phyloP scores from a whole-genome alignment of 306 rosid species.

The Vigna hirtella region DNA sequence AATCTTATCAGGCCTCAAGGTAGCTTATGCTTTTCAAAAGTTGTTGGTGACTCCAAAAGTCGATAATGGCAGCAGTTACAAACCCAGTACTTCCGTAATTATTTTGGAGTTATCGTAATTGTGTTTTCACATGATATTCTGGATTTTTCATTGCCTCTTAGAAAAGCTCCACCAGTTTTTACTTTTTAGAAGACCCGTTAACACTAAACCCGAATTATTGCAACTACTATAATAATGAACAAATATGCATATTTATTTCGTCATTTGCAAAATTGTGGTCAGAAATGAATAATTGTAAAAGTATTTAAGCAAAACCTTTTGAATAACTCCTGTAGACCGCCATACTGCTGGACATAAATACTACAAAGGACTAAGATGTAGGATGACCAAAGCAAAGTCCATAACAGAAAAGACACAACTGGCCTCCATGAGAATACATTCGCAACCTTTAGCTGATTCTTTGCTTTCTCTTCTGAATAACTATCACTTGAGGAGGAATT shows the following conservation, averaged over 20 bases:
- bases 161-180: background rate
- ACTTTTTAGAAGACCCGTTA: background rate
- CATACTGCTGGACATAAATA: slow-evolving; percentile 67
- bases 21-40: slow-evolving; percentile 11
- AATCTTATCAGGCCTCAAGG: background rate
- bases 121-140: slow-evolving; percentile 7
- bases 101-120: slow-evolving; percentile 12
- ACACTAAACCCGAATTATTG: slow-evolving; percentile 11
- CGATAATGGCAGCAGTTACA: slow-evolving; percentile 14
- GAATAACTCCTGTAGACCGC: slow-evolving; percentile 87
- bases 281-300: background rate
- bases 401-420: slow-evolving; percentile 59
- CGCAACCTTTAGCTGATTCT: slow-evolving; percentile 43
- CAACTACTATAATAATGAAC: slow-evolving; percentile 30
- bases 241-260: slow-evolving; percentile 17
- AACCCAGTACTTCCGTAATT: slow-evolving; percentile 15
- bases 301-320: slow-evolving; percentile 64
- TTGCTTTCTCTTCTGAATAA: slow-evolving; percentile 52
- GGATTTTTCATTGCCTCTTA: background rate
- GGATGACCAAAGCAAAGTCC: slow-evolving; percentile 75
- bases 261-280: slow-evolving; percentile 10
- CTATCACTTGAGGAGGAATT: slow-evolving; percentile 53
- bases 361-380: slow-evolving; percentile 78
- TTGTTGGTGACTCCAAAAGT: slow-evolving; percentile 12
- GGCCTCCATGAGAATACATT: slow-evolving; percentile 71